Conservation (phyloP, 129 eudicot species). For the Tagetes erecta region DNA sequence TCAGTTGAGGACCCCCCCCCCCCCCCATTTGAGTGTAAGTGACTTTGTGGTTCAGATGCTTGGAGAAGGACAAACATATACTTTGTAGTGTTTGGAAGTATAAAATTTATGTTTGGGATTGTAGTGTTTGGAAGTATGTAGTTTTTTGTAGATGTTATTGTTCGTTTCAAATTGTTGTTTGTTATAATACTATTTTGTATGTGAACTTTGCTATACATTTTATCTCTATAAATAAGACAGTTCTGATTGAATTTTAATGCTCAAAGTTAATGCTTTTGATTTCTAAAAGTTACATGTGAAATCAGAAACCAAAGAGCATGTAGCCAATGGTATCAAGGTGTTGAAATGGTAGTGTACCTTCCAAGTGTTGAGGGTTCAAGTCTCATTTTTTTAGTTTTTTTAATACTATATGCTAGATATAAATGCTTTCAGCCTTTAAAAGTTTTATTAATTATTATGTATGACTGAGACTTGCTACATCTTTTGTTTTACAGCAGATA, state of each 20-base stretch:
- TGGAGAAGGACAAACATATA: conserved; percentile 4
- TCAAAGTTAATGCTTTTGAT: conserved; percentile 14
- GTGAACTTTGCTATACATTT: not conserved
- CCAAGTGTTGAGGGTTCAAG: conserved; percentile 12
- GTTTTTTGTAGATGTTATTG: not conserved
- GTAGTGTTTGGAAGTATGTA: conserved; percentile 22
- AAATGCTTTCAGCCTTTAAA: conserved; percentile 13
- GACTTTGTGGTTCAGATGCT: conserved; percentile 19
- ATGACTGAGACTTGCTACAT: conserved; percentile 31
- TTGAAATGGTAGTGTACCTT: not conserved
- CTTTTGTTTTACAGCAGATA: conserved; percentile 30
- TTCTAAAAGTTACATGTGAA: conserved; percentile 10
- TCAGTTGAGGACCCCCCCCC: conserved; percentile 17
- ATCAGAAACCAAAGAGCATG: not conserved
- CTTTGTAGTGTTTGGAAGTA: conserved; percentile 11
- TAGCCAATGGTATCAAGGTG: too few species aligned
- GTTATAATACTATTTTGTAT: conserved; percentile 6
- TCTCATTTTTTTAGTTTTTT: not conserved
- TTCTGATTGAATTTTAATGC: not conserved
- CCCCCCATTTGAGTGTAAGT: not conserved
- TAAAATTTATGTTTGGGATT: not conserved
- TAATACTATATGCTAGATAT: conserved; percentile 14
- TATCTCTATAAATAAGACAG: not conserved
- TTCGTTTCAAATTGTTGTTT: not conserved
- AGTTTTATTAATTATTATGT: not conserved